phyloP scores from a whole-genome alignment of 495 filamentous ascomycete genomes.

The Xanthoparmelia taractica region DNA sequence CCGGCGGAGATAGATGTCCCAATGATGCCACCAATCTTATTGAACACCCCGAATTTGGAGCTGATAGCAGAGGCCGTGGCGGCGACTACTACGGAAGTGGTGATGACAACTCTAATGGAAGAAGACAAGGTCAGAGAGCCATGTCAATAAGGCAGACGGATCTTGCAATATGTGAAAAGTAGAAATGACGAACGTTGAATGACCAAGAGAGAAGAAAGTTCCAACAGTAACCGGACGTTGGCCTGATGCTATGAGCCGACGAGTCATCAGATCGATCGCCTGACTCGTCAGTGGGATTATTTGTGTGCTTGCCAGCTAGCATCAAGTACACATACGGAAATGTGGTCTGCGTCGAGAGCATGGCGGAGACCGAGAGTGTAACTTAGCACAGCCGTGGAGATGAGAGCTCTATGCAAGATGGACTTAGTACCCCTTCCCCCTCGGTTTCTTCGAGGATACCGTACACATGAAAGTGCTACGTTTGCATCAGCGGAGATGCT shows the following conservation, averaged over 20 bases:
- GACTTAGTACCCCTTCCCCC: background rate
- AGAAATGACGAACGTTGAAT: slow-evolving; percentile 58
- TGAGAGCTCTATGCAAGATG: slow-evolving; percentile 43
- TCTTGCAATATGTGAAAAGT: background rate
- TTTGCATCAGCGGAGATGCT: background rate
- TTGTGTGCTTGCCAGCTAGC: background rate
- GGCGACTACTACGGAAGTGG: slow-evolving; percentile 86
- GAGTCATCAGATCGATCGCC: slow-evolving; percentile 94
- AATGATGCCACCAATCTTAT: slow-evolving; percentile 77
- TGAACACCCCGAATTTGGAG: slow-evolving; percentile 68
- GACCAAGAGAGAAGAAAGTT: slow-evolving; percentile 90
- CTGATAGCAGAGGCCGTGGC: slow-evolving; percentile 79
- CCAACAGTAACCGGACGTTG: slow-evolving; percentile 87
- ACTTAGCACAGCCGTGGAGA: slow-evolving; percentile 71
- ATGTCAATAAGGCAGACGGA: background rate
- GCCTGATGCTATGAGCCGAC: slow-evolving; percentile 78
- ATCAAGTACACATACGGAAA: slow-evolving; percentile 46
- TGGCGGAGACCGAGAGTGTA: slow-evolving; percentile 89
- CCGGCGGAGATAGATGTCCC: slow-evolving; percentile 74
- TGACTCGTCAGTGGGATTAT: slow-evolving; percentile 20
- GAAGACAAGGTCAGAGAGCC: background rate
- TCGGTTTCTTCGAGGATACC: background rate
- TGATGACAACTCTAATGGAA: slow-evolving; percentile 60
- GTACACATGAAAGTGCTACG: slow-evolving; percentile 33
- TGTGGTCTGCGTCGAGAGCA: slow-evolving; percentile 94